Base-by-base conservation (phyloP, 768 basidiomycete genomes). In the Mycena maculata region DNA sequence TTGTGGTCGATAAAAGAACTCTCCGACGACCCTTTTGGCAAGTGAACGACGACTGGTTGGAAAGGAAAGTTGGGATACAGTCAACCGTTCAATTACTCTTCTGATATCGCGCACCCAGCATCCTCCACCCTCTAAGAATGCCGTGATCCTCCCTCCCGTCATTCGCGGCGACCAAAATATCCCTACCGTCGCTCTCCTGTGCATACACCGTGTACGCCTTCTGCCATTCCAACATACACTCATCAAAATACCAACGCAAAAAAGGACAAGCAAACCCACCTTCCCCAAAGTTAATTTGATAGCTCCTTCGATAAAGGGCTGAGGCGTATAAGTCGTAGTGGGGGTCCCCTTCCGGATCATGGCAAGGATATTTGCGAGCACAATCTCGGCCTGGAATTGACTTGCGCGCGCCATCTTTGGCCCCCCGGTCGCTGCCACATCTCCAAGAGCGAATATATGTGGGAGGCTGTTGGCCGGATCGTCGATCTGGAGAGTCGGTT, bases 251-350 rank as follows among this genome's bases (percentile, higher is more conserved):
- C 20, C 20, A 6, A 33, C 22, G 13, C 33, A 23, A 20, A n/a
- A 20, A 11, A n/a, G 52, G 16, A 54, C 36, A 16, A 54, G 22
- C 16, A 2, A 18, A 53, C 31, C 22, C 23, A 41, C 50, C 52
- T 54, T 63, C 3, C 61, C 61, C 42, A 63, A 25, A 4, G 49
- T 53, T 39, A 63, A 36, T 33, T 63, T 63, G n/a, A 63, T 63
- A 9, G 50, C n/a, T 8, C 61, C 61, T 31, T 63, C 61, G 20
- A 63, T 28, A 23, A 15, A 18, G 11, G n/a, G 28, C 22, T 30
- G 30, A 1, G 61, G 61, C 20, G 12, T 54, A 31, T 63, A 63
- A 2, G 25, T 28, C 20, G 33, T 23, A n/a, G n/a, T 41, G 9
- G 50, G 39, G 7, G 5, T 39, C 20, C 52, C 6, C 9, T 28